These are phyloP conservation scores for Steccherinum ochraceum DNA, from an alignment of 768 basidiomycete species.

Conservation along the genomic window DNA sequence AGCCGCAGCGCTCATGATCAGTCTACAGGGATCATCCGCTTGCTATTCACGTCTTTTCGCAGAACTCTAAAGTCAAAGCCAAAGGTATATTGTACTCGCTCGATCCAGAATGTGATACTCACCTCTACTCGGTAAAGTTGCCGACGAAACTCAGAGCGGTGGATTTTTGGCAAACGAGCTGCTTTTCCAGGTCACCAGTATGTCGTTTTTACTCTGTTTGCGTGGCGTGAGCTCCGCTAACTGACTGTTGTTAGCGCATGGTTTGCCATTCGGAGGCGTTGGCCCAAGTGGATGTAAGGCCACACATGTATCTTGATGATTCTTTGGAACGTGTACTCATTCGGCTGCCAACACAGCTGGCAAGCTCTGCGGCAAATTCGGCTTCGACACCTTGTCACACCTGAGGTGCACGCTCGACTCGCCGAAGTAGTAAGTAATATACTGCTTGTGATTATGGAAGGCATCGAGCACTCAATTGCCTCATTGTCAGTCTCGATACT, in stretches of 20 bases:
- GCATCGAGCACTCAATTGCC: not conserved
- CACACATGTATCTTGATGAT: slow-evolving; percentile 1
- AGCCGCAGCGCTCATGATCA: not conserved
- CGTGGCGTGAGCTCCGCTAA: not conserved
- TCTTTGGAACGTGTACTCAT: not conserved
- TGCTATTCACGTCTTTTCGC: slow-evolving; percentile 71
- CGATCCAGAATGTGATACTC: too few relatives aligned
- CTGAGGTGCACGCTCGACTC: slow-evolving; percentile 46
- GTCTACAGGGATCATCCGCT: slow-evolving; percentile 61
- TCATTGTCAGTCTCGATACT: slow-evolving; percentile 24
- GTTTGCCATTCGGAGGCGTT: slow-evolving; percentile 69
- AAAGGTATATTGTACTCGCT: slow-evolving; percentile 58
- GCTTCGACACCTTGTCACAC: slow-evolving; percentile 78
- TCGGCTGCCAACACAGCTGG: slow-evolving; percentile 38
- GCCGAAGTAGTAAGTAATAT: slow-evolving; percentile 30
- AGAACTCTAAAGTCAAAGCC: slow-evolving; percentile 48
- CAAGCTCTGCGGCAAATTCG: slow-evolving; percentile 63
- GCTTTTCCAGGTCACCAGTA: slow-evolving; percentile 38
- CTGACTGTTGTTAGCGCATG: slow-evolving; percentile 36
- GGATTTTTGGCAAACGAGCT: slow-evolving; percentile 65
- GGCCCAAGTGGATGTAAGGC: slow-evolving; percentile 71
- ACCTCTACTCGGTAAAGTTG: slow-evolving; percentile 35
- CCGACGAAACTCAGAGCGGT: slow-evolving; percentile 67
- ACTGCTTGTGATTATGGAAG: not conserved
- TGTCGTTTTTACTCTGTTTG: not conserved